These are phyloP conservation scores for Picochlorum costavermella DNA, from an alignment of 139 green algal genomes.

Conservation along the genomic window DNA sequence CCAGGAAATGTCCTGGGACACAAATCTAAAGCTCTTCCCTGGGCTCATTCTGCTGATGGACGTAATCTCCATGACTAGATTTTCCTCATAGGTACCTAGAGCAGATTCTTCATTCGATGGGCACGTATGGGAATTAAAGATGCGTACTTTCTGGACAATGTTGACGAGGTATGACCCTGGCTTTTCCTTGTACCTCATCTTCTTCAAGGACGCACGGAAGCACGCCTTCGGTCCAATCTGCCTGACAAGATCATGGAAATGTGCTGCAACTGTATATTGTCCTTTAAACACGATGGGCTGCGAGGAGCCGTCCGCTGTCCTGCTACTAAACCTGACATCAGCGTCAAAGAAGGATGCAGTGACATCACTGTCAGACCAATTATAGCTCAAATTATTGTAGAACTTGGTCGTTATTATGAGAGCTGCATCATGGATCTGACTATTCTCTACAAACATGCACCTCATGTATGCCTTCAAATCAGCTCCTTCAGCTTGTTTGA, in stretches of 20 bases:
- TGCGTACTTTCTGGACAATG: background rate
- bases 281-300: conserved; percentile 11
- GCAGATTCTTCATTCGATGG: conserved; percentile 40
- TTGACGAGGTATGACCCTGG: background rate
- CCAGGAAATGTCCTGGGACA: conserved; percentile 2
- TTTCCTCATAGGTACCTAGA: conserved; percentile 7
- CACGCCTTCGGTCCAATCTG: background rate
- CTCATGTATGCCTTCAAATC: conserved; percentile 32
- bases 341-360: conserved; percentile 26
- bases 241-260: conserved; percentile 20
- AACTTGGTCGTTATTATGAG: conserved; percentile 7
- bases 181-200: background rate
- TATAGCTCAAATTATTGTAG: conserved; percentile 30
- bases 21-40: conserved; percentile 6
- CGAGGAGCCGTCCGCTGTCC: background rate
- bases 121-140: no score
- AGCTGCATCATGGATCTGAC: conserved; percentile 19
- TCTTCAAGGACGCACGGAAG: background rate
- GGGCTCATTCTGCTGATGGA: conserved; percentile 1
- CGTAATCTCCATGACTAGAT: conserved; percentile 2
- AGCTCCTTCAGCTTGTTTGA: conserved; percentile 7
- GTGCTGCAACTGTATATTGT: conserved; percentile 26
- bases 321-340: conserved; percentile 7
- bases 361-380: conserved; percentile 11
- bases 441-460: conserved; percentile 17